Percentiles rank a stretch among this genome's conserved stretches.
Evolutionary conservation across 352 stramenopile genomes (phyloP).

Genomic region (Phytophthora multivora): DNA sequence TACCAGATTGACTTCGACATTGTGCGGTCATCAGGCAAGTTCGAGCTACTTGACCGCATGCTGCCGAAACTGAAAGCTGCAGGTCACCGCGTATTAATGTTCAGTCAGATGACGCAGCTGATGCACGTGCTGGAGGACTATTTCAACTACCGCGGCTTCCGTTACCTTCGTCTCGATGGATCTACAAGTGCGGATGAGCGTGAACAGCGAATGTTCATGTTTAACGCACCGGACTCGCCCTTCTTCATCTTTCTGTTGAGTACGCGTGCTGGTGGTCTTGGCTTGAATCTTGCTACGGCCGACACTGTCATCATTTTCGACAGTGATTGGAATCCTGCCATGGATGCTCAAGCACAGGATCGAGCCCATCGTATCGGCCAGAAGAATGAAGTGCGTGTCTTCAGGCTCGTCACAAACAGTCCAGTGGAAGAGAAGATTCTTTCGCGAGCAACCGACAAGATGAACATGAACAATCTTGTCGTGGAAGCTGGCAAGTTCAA

Average conservation of each 20-base stretch:
- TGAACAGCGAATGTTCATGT: slow-evolving; percentile 98
- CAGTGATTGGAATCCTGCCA: slow-evolving; percentile 99
- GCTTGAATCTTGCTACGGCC: slow-evolving; percentile 97
- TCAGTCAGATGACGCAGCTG: slow-evolving; percentile 91
- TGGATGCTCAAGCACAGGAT: slow-evolving; percentile 93
- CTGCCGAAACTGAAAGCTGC: slow-evolving; percentile 93
- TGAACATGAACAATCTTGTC: slow-evolving; percentile 93
- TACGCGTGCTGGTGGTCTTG: slow-evolving; percentile 96
- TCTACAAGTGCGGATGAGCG: slow-evolving; percentile 96
- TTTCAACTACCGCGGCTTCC: slow-evolving; percentile 90
- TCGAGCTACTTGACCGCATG: slow-evolving; percentile 97
- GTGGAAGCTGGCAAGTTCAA: slow-evolving; percentile 91
- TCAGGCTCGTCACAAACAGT: slow-evolving; percentile 85
- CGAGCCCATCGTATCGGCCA: slow-evolving; percentile 92
- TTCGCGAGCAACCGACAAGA: slow-evolving; percentile 86
- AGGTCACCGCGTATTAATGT: slow-evolving; percentile 92
- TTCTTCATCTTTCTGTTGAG: slow-evolving; percentile 98
- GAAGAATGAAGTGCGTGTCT: slow-evolving; percentile 91
- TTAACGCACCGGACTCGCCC: slow-evolving; percentile 92
- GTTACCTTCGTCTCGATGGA: slow-evolving; percentile 97
- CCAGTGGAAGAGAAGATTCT: slow-evolving; percentile 91
- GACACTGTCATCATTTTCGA: slow-evolving; percentile 99
- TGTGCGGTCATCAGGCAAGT: slow-evolving; percentile 91
- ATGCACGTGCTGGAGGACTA: slow-evolving; percentile 93
- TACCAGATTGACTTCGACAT: slow-evolving; percentile 90